Evolutionary conservation across 1,284 basidiomycete species (phyloP), one percentile per base, ranked within the genome.

Genomic region (Dichomitus squalens): DNA sequence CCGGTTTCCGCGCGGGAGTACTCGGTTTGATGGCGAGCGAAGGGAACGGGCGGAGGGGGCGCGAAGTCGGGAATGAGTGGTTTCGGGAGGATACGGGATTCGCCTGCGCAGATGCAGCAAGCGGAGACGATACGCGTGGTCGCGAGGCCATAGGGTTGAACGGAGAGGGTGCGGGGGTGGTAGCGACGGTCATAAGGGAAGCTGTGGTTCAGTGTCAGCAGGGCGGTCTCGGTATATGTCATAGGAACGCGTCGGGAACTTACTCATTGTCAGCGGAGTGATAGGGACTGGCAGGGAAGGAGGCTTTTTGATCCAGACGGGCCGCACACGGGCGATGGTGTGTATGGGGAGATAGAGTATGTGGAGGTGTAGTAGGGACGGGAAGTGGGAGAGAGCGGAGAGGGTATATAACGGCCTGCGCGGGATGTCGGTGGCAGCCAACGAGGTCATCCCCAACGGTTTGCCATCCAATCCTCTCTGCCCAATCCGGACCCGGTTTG

Each of bases 41-140:
- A 18, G 86, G 79, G 72, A 92, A 92, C 27, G 90, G 90, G 21
- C 90, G 82, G 36, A 91, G 76, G 1, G 87, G 84, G 39, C 87
- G 86, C 33, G 90, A 92, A 1, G 80, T 74, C 5, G 85, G 82
- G 71, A 92, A 75, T 74, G 53, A 78, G 72, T 59, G 64, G 61
- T 61, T 70, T 49, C 64, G 71, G 50, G 59, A 58, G 63, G 63
- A 66, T 49, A 44, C 60, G 31, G 65, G 66, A 31, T 57, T 69
- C 31, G 63, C 57, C 57, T 64, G 71, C 57, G 72, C 64, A 43
- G 72, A 61, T 29, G 73, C 73, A 40, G 86, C 85, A 50, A 90
- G 79, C 0, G 87, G 86, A 4, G 87, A 88, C 4, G 86, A 81
- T 41, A 85, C 76, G 64, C 66, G 66, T 5, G 74, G 72, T 20